Evolutionary conservation across 208 protist genomes (phyloP).

Genomic region (Acanthamoeba royreba): DNA sequence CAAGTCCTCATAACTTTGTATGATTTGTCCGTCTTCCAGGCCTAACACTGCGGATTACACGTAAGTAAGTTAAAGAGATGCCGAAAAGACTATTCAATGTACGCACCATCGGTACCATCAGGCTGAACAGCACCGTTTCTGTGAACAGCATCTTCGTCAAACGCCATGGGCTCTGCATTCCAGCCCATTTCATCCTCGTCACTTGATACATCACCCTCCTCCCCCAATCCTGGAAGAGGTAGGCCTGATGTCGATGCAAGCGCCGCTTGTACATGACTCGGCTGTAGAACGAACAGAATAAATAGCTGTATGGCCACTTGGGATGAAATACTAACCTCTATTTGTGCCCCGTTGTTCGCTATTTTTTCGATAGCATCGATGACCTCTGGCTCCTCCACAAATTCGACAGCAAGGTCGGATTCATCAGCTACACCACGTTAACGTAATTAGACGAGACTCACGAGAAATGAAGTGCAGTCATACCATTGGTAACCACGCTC

Average conservation of each 20-base stretch:
- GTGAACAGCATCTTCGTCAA: constrained; percentile 20
- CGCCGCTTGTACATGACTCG: not conserved
- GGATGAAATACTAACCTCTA: not conserved
- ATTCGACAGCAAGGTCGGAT: not conserved
- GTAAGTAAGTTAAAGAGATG: not conserved
- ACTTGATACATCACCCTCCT: not conserved
- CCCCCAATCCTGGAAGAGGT: not conserved
- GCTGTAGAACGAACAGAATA: not conserved
- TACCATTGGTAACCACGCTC: not conserved
- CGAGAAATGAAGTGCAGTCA: not conserved
- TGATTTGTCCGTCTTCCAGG: not conserved
- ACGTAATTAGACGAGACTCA: not conserved
- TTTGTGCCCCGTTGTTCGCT: not conserved
- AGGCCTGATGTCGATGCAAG: not conserved
- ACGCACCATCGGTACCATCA: not conserved
- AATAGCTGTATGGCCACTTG: not conserved
- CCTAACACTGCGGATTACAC: not conserved
- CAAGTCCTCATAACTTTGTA: constrained; percentile 55
- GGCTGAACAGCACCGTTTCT: not conserved
- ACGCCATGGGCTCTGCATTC: constrained; percentile 38
- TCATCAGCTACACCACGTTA: not conserved
- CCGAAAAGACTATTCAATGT: not conserved
- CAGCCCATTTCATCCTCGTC: constrained; percentile 16
- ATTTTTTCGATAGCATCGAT: not conserved
- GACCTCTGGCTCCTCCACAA: constrained; percentile 12